Base-by-base conservation (phyloP, 768 basidiomycete genomes). In the Gymnopilus junonius region DNA sequence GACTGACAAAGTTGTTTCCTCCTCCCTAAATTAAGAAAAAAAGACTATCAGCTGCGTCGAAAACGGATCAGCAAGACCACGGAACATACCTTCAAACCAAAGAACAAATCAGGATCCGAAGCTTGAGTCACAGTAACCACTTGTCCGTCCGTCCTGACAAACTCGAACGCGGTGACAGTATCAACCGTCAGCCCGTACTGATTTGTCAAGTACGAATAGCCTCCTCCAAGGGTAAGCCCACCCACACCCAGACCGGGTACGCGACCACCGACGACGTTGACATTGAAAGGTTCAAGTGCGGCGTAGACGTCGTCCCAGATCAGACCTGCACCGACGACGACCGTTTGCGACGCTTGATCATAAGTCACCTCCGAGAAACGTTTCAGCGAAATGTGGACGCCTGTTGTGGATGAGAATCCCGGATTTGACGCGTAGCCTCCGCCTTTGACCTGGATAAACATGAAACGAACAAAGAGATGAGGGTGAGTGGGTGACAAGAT, bases 251-350 rank as follows among this genome's bases (percentile, higher is more conserved):
- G 82, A 11, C 86, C 86, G 7, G 81, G 72, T 2, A 87, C 84
- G 1, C 87, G 76, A 3, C 83, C 86, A 0, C 89, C 88, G 10
- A 88, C 79, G 17, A 89, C 85, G 46, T 78, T 86, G 7, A 86
- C 82, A 4, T 76, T 77, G 59, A 77, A 67, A 0, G 82, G 83
- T 32, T 73, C 77, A 3, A 91, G 77, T 4, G 81, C 82, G 3
- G 76, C 75, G 63, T 89, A 90, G 1, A 73, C 87, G 35, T 88
- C 82, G 68, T 91, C 89, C 88, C 88, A 91, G 27, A 87, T 76
- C n/a, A 85, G 68, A 4, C 83, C 83, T 4, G 82, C 67, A 1
- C 83, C 83, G 29, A 84, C 63, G 0, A 68, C 75, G 1, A 72
- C 83, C 0, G 81, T 86, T 58, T 80, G 75, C 0, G 78, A 65